Conservation (phyloP, 116 monocot species). For the Posidonia oceanica region DNA sequence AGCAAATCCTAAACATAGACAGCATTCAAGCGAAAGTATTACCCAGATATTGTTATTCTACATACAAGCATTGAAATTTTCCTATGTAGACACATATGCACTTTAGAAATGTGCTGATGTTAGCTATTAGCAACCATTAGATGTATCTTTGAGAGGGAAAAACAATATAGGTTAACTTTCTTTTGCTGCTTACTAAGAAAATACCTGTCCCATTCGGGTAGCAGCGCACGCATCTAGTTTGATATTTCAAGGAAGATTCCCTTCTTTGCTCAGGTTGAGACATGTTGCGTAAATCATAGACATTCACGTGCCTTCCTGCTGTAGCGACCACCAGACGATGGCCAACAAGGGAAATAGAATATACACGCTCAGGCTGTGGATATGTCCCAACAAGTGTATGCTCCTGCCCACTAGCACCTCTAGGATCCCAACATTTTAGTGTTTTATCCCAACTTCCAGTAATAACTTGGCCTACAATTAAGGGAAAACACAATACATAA, state of each 20-base stretch:
- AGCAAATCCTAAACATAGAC: constrained; percentile 61
- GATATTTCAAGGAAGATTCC: constrained; percentile 95
- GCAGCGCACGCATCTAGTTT: constrained; percentile 93
- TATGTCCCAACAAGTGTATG: constrained; percentile 79
- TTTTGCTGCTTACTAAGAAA: neutral
- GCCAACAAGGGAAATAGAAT: constrained; percentile 82
- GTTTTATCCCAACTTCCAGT: constrained; percentile 99
- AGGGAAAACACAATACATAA: constrained; percentile 4
- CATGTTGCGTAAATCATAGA: constrained; percentile 95
- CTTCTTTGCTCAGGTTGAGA: constrained; percentile 90
- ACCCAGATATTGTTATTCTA: too few species aligned
- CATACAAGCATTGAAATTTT: too few species aligned
- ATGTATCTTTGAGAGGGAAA: neutral
- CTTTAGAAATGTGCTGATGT: neutral
- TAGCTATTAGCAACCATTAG: neutral
- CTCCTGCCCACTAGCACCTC: constrained; percentile 87
- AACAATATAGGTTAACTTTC: neutral
- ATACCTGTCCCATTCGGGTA: constrained; percentile 97
- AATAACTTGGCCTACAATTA: constrained; percentile 72
- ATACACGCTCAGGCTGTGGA: constrained; percentile 84
- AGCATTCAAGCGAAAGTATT: constrained; percentile 4
- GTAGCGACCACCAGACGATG: constrained; percentile 80
- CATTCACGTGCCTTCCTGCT: constrained; percentile 91
- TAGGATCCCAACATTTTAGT: constrained; percentile 90
- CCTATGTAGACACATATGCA: neutral